Percentiles rank a stretch among this genome's conserved stretches.
Conservation (phyloP, 2,329 filamentous ascomycete genomes). For the Diatrype stigma region DNA sequence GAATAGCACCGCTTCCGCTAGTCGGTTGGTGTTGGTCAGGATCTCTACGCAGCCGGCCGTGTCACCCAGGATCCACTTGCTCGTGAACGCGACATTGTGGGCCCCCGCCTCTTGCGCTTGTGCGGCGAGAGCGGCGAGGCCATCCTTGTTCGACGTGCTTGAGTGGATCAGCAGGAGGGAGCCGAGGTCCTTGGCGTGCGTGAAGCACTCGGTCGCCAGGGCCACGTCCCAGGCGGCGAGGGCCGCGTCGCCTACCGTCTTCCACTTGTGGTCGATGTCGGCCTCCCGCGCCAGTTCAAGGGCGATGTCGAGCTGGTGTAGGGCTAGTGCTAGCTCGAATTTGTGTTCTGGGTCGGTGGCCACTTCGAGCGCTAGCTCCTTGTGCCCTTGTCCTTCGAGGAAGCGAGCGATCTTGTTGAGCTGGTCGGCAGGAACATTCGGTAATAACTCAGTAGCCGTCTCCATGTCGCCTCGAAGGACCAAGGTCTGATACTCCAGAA, state of each 20-base stretch:
- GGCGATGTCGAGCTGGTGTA: slow-evolving; percentile 81
- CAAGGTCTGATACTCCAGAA: slow-evolving; percentile 95
- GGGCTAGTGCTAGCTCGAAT: slow-evolving; percentile 81
- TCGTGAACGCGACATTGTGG: slow-evolving; percentile 91
- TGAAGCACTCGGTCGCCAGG: slow-evolving; percentile 90
- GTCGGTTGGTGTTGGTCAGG: slow-evolving; percentile 71
- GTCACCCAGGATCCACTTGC: slow-evolving; percentile 82
- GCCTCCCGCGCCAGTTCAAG: slow-evolving; percentile 78
- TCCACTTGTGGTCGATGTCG: slow-evolving; percentile 96
- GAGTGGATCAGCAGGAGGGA: slow-evolving; percentile 85
- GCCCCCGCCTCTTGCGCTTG: slow-evolving; percentile 73
- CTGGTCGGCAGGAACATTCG: slow-evolving; percentile 82
- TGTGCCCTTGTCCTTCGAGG: slow-evolving; percentile 94
- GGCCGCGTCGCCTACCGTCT: slow-evolving; percentile 90
- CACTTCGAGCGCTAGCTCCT: slow-evolving; percentile 90
- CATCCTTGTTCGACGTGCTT: slow-evolving; percentile 73
- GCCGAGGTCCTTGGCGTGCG: slow-evolving; percentile 83
- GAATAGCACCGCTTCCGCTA: slow-evolving; percentile 85
- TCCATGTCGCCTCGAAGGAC: slow-evolving; percentile 94
- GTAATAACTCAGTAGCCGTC: slow-evolving; percentile 77
- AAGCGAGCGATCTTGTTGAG: slow-evolving; percentile 98
- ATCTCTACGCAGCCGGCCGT: slow-evolving; percentile 76
- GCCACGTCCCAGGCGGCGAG: slow-evolving; percentile 80
- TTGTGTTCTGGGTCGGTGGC: slow-evolving; percentile 95
- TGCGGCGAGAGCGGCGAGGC: slow-evolving; percentile 65